Conservation (phyloP, 2,329 filamentous ascomycete genomes). For the Fragosphaeria purpurea region DNA sequence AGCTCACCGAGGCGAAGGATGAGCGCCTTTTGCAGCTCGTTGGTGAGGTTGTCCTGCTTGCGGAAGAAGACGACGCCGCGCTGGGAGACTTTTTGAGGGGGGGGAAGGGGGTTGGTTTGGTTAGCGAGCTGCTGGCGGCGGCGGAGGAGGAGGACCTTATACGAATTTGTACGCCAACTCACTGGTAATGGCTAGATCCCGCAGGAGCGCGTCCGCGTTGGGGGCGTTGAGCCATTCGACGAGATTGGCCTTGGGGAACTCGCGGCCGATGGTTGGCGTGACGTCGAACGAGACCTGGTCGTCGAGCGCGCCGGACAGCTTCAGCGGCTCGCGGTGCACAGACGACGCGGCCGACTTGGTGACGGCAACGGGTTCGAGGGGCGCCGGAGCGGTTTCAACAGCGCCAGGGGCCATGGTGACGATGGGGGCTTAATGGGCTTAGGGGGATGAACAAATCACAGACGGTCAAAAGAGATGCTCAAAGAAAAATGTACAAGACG, state of each 20-base stretch:
- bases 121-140: too few relatives aligned
- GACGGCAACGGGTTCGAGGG: neutral
- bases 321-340: constrained; percentile 27
- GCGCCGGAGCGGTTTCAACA: constrained; percentile 11
- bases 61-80: constrained; percentile 58
- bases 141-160: neutral
- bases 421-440: neutral
- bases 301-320: constrained; percentile 40
- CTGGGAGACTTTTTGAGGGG: constrained; percentile 38
- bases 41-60: constrained; percentile 44
- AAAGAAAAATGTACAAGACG: too few relatives aligned
- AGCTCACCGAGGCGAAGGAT: constrained; percentile 49
- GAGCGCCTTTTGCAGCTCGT: constrained; percentile 51
- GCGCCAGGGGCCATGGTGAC: constrained; percentile 16
- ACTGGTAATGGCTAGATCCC: constrained; percentile 60
- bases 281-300: constrained; percentile 45
- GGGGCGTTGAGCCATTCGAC: constrained; percentile 50
- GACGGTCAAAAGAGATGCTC: neutral
- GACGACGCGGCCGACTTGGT: constrained; percentile 9
- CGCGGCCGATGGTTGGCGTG: constrained; percentile 52
- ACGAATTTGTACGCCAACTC: constrained; percentile 13
- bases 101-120: too few relatives aligned
- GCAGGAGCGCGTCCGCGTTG: constrained; percentile 52
- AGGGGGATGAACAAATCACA: neutral
- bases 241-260: constrained; percentile 49